Conservation (phyloP, 2,329 filamentous ascomycete genomes). For the Setomelanomma holmii region DNA sequence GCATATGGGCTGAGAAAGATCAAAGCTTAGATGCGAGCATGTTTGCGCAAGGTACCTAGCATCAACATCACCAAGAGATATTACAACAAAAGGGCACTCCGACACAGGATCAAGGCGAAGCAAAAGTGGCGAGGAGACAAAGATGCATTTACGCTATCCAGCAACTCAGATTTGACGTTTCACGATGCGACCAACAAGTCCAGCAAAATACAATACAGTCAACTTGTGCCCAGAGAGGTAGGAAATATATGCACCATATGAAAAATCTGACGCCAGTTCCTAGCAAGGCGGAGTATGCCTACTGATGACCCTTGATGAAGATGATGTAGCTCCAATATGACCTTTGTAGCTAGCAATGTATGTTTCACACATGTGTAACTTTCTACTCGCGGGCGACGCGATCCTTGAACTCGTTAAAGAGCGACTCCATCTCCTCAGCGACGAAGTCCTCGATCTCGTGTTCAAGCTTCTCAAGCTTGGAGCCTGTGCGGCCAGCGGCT, state of each 20-base stretch:
- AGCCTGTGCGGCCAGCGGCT: conserved; percentile 50
- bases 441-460: conserved; percentile 56
- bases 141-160: neutral
- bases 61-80: too few species aligned
- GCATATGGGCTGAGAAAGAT: too few species aligned
- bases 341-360: neutral
- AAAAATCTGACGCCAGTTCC: conserved; percentile 3
- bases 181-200: neutral
- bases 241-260: conserved; percentile 18
- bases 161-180: neutral
- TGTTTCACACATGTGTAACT: neutral
- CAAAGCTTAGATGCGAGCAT: too few species aligned
- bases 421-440: conserved; percentile 57
- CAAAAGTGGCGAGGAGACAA: neutral
- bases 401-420: conserved; percentile 61
- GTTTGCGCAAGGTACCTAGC: too few species aligned
- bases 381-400: conserved; percentile 44
- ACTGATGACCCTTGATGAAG: neutral
- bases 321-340: neutral
- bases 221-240: conserved; percentile 13
- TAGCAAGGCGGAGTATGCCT: neutral
- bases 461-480: conserved; percentile 55
- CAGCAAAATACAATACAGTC: conserved; percentile 2
- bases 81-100: too few species aligned
- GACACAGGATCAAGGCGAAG: too few species aligned